A percentile compares a stretch with the other conserved stretches of the same genome.
Conservation (phyloP, 805 yeast species). For the Lipomyces sp. region DNA sequence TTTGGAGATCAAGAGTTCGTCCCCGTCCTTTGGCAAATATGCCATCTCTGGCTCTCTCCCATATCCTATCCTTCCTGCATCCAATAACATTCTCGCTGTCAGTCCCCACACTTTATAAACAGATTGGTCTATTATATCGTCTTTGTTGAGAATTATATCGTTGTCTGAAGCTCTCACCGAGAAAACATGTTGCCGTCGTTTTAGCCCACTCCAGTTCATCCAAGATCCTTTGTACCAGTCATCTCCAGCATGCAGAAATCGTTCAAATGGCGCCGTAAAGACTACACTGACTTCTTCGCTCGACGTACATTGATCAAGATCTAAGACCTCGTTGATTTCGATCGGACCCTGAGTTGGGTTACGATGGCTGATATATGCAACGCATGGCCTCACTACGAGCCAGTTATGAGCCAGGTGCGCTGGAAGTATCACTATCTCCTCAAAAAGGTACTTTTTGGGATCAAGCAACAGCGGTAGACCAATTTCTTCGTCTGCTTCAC, state of each 20-base stretch:
- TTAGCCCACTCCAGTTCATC: conserved; percentile 46
- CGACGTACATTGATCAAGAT: conserved; percentile 11
- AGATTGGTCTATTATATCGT: neutral
- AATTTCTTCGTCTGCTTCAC: conserved; percentile 88
- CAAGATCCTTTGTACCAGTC: conserved; percentile 40
- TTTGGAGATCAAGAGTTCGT: conserved; percentile 32
- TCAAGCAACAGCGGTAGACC: conserved; percentile 57
- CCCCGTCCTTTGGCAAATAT: conserved; percentile 36
- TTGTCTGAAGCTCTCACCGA: conserved; percentile 24
- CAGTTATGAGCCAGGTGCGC: conserved; percentile 81
- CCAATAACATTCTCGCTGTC: conserved; percentile 50
- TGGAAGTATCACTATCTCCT: conserved; percentile 68
- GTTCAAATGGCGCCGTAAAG: conserved; percentile 36
- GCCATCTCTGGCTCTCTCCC: conserved; percentile 45
- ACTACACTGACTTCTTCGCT: conserved; percentile 45
- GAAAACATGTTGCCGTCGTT: conserved; percentile 46
- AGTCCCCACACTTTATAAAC: conserved; percentile 50
- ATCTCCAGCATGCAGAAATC: conserved; percentile 23
- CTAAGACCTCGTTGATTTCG: conserved; percentile 24
- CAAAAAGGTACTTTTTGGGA: conserved; percentile 57
- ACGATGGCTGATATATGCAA: conserved; percentile 40
- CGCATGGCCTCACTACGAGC: conserved; percentile 79
- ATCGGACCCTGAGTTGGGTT: conserved; percentile 16
- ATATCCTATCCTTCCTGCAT: conserved; percentile 47
- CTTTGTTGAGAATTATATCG: conserved; percentile 15